Base-by-base conservation (phyloP, 805 yeast genomes). In the Candida maris region DNA sequence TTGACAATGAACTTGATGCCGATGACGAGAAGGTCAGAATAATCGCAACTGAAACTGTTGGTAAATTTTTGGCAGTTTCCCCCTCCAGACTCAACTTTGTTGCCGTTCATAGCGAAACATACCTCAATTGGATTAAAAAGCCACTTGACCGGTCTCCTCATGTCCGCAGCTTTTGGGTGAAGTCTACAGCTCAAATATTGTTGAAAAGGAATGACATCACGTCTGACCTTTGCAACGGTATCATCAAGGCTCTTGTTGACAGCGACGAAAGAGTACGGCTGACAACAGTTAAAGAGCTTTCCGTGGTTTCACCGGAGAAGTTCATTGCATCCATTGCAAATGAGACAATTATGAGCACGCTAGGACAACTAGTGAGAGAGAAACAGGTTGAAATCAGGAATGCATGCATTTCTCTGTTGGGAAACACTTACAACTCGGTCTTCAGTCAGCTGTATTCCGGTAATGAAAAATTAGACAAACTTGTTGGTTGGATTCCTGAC, bases 1-100 rank as follows among this genome's bases (percentile, higher is more conserved):
- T 88, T 4, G 85, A 85, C 46, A 87, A 85, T 49, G 95, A 88
- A 46, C 62, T 88, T 27, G 77, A 77, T 39, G 86, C 95, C 0
- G 85, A 81, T 27, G 74, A 79, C 45, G 77, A 75, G 20, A 57
- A 66, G 12, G 67, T 84, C 14, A 70, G 96, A 44, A 54, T 70
- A 0, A 58, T 82, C 35, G 88, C 95, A 0, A 83, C 94, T 0
- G 74, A 74, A 29, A 75, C 93, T 0, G 71, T 89, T 2, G 91
- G 95, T 0, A 59, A 70, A 27, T 75, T 89, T 54, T 56, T 87
- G 1, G 61, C 76, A 0, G 56, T 65, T 9, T 59, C 60, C 7
- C 65, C 73, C 0, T 68, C 80, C 1, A 67, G 70, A 17, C 53
- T 78, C 4, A 79, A 79, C 48, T 85, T 87, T 54, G 67, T 72